phyloP scores from a whole-genome alignment of 1,284 basidiomycete species.

The Abortiporus biennis region DNA sequence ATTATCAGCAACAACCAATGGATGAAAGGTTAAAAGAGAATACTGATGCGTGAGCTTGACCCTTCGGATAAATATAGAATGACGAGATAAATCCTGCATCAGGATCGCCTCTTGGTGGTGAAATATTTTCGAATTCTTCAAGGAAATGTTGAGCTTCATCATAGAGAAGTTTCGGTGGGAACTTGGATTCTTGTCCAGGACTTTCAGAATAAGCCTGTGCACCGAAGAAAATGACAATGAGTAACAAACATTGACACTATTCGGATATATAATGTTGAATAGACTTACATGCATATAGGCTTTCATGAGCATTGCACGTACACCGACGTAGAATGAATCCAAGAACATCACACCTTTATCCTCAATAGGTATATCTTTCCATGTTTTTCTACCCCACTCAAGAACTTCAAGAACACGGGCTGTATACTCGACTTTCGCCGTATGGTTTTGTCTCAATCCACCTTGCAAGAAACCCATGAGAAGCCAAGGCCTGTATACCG shows the following conservation, averaged over 20 bases:
- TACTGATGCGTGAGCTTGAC: background rate
- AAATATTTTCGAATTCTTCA: background rate
- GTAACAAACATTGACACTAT: background rate
- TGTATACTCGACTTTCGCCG: background rate
- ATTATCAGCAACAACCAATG: background rate
- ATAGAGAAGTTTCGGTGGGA: background rate
- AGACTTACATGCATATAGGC: slow-evolving; percentile 6
- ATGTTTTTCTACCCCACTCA: slow-evolving; percentile 9
- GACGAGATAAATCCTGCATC: background rate
- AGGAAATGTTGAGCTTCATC: slow-evolving; percentile 3
- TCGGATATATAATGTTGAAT: background rate
- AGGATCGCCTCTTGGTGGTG: background rate
- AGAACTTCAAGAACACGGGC: slow-evolving; percentile 6
- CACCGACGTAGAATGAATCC: slow-evolving; percentile 4
- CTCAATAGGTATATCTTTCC: slow-evolving; percentile 6
- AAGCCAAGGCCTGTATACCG: background rate
- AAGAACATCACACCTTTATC: slow-evolving; percentile 10
- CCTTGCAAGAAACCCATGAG: slow-evolving; percentile 2
- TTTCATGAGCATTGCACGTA: slow-evolving; percentile 5
- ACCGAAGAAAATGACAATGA: too few species aligned
- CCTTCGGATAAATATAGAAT: slow-evolving; percentile 1
- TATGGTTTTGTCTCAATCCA: background rate
- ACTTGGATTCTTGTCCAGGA: background rate
- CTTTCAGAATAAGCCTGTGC: background rate
- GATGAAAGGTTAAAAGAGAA: background rate